Base-by-base conservation (phyloP, 805 yeast species). In the Vanderwaltozyma verrucispora region DNA sequence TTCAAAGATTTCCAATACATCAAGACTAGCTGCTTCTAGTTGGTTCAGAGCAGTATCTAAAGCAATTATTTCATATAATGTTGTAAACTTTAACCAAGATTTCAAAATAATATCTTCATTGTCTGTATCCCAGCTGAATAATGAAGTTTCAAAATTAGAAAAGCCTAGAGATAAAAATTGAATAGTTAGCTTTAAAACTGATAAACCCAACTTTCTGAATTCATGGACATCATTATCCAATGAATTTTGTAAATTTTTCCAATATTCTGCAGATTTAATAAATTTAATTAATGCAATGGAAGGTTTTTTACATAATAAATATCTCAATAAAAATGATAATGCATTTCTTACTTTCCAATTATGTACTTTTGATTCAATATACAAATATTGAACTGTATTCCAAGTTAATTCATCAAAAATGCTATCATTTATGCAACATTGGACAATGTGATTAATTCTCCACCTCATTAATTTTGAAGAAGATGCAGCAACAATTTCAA, bases 11-110 rank as follows among this genome's bases (percentile, higher is more conserved):
- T 60, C 61, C 2, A 74, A 53, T 31, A 87, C 72, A 48, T 84
- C 94, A 7, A 61, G 60, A 1, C 71, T 59, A 0, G 92, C 89
- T 11, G 85, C 95, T 47, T 78, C 77, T 1, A 88, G 76, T 57
- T 88, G 96, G 48, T 88, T 87, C 48, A 84, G 60, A 0, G 95
- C 82, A 0, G 95, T 76, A 54, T 87, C 96, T 28, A 87, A 69
- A 1, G 86, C 92, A 20, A 84, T 61, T 33, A 87, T 81, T 51
- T 87, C 95, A 49, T 74, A 80, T 12, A 87, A 59, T 0, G 95
- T 83, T 20, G 75, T 66, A 49, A 68, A 87, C 41, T 83, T 69
- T 30, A 73, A 68, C 96, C 96, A 87, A 17, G 75, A 70, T 14
- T 40, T 36, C 8, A 56, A 30, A 9, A 49, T 55, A 1, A 64